Conservation (phyloP, 2,329 filamentous ascomycete genomes). For the Botryotinia convoluta region DNA sequence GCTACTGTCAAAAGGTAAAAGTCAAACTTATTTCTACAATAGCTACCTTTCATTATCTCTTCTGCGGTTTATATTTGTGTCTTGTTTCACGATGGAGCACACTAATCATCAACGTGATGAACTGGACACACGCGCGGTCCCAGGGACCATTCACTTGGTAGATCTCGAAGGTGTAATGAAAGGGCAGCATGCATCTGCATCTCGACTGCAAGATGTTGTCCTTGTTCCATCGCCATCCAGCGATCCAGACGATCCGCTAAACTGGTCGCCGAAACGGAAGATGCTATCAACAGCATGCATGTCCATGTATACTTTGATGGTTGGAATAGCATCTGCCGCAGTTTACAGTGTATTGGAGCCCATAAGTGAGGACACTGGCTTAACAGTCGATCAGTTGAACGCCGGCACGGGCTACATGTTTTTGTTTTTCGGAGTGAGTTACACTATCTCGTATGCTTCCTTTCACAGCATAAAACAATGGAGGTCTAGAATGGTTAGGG, state of each 20-base stretch:
- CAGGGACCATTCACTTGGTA: conserved; percentile 38
- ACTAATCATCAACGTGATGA: conserved; percentile 17
- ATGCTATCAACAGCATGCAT: conserved; percentile 33
- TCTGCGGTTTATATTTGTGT: background rate
- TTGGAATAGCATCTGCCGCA: conserved; percentile 48
- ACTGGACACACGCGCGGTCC: conserved; percentile 26
- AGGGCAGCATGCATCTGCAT: conserved; percentile 29
- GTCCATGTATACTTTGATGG: conserved; percentile 47
- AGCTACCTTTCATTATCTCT: background rate
- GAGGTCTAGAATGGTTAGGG: background rate
- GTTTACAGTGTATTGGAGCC: conserved; percentile 51
- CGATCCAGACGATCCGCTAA: conserved; percentile 43
- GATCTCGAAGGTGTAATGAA: conserved; percentile 34
- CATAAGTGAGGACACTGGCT: conserved; percentile 47
- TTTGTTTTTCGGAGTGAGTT: conserved; percentile 36
- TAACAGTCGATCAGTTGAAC: conserved; percentile 46
- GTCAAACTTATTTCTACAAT: background rate
- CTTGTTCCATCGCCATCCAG: conserved; percentile 38
- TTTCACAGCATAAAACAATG: background rate
- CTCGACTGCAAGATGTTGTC: conserved; percentile 35
- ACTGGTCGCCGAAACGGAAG: conserved; percentile 41
- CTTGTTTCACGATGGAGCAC: conserved; percentile 15
- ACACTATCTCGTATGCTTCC: background rate
- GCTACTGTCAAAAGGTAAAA: background rate
- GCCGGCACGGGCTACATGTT: conserved; percentile 53